A percentile compares a stretch with the other conserved stretches of the same genome.
Conservation (phyloP, 1,139 yeast genomes). For the Scheffersomyces parashehatae region DNA sequence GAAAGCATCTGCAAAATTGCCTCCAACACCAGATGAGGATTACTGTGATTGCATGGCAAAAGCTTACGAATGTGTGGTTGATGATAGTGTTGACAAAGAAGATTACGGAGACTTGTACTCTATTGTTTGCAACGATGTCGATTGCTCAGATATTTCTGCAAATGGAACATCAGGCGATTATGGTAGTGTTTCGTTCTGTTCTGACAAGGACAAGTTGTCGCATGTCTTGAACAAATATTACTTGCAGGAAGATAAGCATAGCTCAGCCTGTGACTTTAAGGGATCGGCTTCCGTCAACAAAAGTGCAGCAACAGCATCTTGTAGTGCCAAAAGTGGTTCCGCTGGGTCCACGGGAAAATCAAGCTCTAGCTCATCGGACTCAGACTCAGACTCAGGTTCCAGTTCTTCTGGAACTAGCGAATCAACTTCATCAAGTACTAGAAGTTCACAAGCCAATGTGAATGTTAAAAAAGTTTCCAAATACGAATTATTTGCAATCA, state of each 20-base stretch:
- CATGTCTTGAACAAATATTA: slow-evolving; percentile 63
- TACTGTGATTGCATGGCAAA: slow-evolving; percentile 52
- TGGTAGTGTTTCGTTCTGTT: slow-evolving; percentile 28
- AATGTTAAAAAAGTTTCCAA: slow-evolving; percentile 27
- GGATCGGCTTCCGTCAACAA: slow-evolving; percentile 38
- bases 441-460: slow-evolving; percentile 22
- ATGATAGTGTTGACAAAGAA: slow-evolving; percentile 12
- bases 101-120: slow-evolving; percentile 54
- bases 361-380: slow-evolving; percentile 24
- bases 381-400: slow-evolving; percentile 27
- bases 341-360: slow-evolving; percentile 3
- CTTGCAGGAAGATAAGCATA: slow-evolving; percentile 40
- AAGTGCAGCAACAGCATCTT: slow-evolving; percentile 26
- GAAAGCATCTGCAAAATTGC: slow-evolving; percentile 41
- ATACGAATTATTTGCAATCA: slow-evolving; percentile 32
- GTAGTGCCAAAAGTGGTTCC: slow-evolving; percentile 29
- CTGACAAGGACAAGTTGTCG: slow-evolving; percentile 60
- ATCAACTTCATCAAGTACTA: slow-evolving; percentile 21
- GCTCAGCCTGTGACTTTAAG: slow-evolving; percentile 63
- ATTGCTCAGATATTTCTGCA: slow-evolving; percentile 53
- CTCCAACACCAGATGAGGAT: slow-evolving; percentile 67
- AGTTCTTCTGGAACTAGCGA: slow-evolving; percentile 25
- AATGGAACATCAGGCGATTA: slow-evolving; percentile 52
- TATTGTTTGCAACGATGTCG: slow-evolving; percentile 50
- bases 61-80: slow-evolving; percentile 19